Conservation (phyloP, 306 rosid species). For the Hippophae gyantsensis region DNA sequence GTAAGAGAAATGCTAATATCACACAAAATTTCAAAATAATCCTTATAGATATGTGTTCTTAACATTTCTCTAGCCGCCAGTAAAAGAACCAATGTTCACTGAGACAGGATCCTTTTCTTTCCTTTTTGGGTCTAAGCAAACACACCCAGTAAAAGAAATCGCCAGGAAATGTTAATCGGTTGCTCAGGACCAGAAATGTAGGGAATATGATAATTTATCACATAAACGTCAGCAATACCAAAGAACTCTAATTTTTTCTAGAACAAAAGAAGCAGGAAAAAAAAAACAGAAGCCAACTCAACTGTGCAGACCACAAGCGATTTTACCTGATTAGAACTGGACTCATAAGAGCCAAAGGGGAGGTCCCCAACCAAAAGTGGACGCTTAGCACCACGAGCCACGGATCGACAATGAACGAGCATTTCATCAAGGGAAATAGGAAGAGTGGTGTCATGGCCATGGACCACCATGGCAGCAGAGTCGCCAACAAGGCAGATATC, state of each 20-base stretch:
- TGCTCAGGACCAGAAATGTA: no score
- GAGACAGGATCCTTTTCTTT: background rate
- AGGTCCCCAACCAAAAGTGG: conserved; percentile 84
- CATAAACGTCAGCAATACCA: no score
- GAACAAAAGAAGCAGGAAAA: background rate
- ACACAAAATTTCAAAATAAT: no score
- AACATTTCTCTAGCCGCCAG: no score
- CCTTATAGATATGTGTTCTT: no score
- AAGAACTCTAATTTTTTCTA: no score
- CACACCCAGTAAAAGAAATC: background rate
- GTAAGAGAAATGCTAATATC: no score
- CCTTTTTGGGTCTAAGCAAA: conserved; percentile 9
- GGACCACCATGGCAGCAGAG: conserved; percentile 91
- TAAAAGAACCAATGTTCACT: background rate
- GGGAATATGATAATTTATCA: no score
- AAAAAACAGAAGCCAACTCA: background rate
- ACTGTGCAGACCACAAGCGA: background rate
- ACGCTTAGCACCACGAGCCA: conserved; percentile 68
- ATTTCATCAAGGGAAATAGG: conserved; percentile 62
- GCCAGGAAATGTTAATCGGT: background rate
- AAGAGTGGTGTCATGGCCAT: conserved; percentile 77
- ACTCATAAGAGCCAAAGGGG: conserved; percentile 77
- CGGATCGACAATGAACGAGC: conserved; percentile 78
- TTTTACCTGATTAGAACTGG: conserved; percentile 52
- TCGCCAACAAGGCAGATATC: conserved; percentile 79